Base-by-base conservation (phyloP, 2,329 filamentous ascomycete genomes). In the Metarhizium humberi region DNA sequence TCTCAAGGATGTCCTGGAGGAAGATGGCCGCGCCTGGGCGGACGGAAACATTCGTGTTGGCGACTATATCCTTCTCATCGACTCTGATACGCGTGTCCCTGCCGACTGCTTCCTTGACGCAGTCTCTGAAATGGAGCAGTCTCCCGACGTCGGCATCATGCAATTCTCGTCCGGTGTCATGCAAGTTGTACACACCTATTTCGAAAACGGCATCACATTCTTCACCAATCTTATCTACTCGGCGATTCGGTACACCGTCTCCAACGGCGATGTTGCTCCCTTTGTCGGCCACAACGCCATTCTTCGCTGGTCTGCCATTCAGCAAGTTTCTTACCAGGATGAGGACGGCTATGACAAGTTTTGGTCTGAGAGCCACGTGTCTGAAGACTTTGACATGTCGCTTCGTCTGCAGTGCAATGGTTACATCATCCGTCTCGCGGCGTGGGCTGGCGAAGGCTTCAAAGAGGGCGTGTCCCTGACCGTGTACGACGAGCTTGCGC, bases 21-120 rank as follows among this genome's bases (percentile, higher is more conserved):
- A 85, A 51, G 78, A 88, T 55, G 83, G 84, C 18, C 81, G 85
- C 32, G 87, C 87, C 32, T 88, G 86, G 87, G 89, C 89, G 18
- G 88, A 90, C 66, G 90, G 90, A 58, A 91, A 94, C 69, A 86
- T 95, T 62, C 88, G 90, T 52, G 76, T 95, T 25, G 90, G 90
- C 55, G 90, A 95, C 71, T 92, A 91, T 69, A 89, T 92, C 57
- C 65, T 72, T 13, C 64, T 92, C 57, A 87, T 90, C 65, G 87
- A 90, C 72, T 90, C 87, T 2, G 87, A 91, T 69, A 91, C 87
- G 34, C 86, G 87, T 69, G 87, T 90, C 2, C 88, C 88, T 1
- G 73, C 78, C 43, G 88, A 92, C 69, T 92, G 88, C 64, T 76
- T 92, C 57, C 76, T 92, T 6, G 88, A 92, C 64, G 87, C 87